A percentile compares a stretch with the other conserved stretches of the same genome.
These are phyloP conservation scores for Debaryomycetaceae sp. DNA, from an alignment of 1,139 yeast genomes.

Conservation along the genomic window DNA sequence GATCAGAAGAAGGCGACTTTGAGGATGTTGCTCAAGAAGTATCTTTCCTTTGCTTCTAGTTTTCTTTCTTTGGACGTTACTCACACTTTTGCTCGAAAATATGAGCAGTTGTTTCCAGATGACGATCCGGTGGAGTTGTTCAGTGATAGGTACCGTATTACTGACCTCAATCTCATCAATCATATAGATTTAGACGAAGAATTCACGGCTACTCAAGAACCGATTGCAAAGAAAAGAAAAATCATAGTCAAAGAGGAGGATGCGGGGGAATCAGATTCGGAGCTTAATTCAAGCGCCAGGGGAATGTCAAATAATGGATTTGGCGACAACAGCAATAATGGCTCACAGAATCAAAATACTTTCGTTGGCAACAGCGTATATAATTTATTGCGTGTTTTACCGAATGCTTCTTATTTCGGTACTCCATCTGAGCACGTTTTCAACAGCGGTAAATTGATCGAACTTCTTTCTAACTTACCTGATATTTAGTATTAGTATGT, in stretches of 20 bases:
- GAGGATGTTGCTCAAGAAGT: conserved; percentile 16
- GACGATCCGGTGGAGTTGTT: conserved; percentile 44
- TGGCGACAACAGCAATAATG: neutral
- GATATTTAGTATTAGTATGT: conserved; percentile 12
- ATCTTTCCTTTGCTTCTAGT: conserved; percentile 30
- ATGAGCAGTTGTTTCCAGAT: conserved; percentile 61
- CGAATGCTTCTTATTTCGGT: conserved; percentile 48
- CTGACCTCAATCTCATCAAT: conserved; percentile 42
- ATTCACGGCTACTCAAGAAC: conserved; percentile 12
- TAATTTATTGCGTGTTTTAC: conserved; percentile 50
- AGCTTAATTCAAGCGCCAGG: neutral
- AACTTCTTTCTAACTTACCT: conserved; percentile 35
- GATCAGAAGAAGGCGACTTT: conserved; percentile 14
- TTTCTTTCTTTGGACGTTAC: conserved; percentile 72
- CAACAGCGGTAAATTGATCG: conserved; percentile 38
- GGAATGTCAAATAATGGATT: neutral
- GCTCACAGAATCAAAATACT: conserved; percentile 15
- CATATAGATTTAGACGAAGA: conserved; percentile 36
- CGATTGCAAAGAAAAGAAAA: conserved; percentile 11
- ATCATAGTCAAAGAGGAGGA: neutral
- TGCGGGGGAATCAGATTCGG: neutral
- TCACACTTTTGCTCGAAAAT: conserved; percentile 62
- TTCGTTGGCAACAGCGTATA: conserved; percentile 53
- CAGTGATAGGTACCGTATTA: conserved; percentile 43
- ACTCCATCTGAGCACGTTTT: conserved; percentile 38